phyloP scores from a whole-genome alignment of 805 yeast species.

The Wickerhamiella brachini region DNA sequence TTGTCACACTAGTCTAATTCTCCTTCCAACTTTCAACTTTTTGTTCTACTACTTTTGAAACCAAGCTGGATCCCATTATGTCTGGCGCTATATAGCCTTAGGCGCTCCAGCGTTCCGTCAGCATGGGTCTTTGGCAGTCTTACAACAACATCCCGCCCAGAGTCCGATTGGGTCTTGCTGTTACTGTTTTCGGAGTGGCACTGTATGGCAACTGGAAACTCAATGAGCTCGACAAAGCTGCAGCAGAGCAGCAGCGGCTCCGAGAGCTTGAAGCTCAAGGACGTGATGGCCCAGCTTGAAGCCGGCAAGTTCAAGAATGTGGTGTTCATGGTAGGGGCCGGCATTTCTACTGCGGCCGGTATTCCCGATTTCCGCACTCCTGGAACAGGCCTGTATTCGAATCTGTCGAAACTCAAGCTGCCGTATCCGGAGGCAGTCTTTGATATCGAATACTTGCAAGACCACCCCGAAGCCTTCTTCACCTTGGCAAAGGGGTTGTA shows the following conservation, averaged over 20 bases:
- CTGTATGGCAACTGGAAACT: conserved; percentile 15
- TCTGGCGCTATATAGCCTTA: too few species aligned
- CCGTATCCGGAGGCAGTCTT: conserved; percentile 96
- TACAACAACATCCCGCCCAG: conserved; percentile 13
- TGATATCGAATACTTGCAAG: conserved; percentile 66
- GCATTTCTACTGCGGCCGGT: conserved; percentile 85
- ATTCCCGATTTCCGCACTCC: conserved; percentile 94
- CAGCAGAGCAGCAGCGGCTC: conserved; percentile 10
- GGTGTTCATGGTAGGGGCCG: conserved; percentile 60
- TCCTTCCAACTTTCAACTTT: too few species aligned
- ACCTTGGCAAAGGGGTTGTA: conserved; percentile 70
- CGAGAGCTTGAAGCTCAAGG: conserved; percentile 3
- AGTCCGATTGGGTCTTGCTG: conserved; percentile 13
- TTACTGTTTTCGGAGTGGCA: conserved; percentile 14
- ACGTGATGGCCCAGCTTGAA: conserved; percentile 6
- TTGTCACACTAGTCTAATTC: too few species aligned
- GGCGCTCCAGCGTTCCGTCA: neutral
- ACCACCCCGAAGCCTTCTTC: conserved; percentile 74
- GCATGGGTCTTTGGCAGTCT: conserved; percentile 10
- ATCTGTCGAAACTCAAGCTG: conserved; percentile 49
- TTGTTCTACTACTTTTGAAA: too few species aligned
- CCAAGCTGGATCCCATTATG: too few species aligned
- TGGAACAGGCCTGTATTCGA: conserved; percentile 64
- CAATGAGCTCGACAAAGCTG: conserved; percentile 11
- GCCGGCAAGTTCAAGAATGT: conserved; percentile 17